phyloP scores from a whole-genome alignment of 2,329 filamentous ascomycete species.

The Atkinsonella texensis region DNA sequence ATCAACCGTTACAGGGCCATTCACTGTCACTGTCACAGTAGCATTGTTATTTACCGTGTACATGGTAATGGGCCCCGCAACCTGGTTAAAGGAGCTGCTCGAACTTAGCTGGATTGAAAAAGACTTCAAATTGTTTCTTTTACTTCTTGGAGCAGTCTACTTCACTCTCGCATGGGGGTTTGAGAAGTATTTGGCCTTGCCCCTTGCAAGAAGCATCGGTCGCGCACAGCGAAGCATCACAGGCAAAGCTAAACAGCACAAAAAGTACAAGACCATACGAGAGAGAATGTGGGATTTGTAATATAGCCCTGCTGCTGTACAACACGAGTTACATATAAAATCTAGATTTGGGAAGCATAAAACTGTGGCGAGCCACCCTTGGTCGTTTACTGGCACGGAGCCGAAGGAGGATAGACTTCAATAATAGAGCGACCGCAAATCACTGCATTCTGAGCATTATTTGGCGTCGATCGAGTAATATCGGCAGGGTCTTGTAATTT shows the following conservation, averaged over 20 bases:
- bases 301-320: background rate
- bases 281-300: slow-evolving; percentile 34
- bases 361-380: too few relatives aligned
- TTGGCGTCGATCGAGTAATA: too few relatives aligned
- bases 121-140: slow-evolving; percentile 60
- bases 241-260: slow-evolving; percentile 60
- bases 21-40: slow-evolving; percentile 62
- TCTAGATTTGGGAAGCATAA: background rate
- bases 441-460: too few relatives aligned
- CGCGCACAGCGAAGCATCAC: slow-evolving; percentile 44
- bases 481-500: too few relatives aligned
- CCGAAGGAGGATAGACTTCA: too few relatives aligned
- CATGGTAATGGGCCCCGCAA: slow-evolving; percentile 66
- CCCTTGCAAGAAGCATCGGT: slow-evolving; percentile 56
- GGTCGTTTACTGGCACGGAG: too few relatives aligned
- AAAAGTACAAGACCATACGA: slow-evolving; percentile 73
- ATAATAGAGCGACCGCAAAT: too few relatives aligned
- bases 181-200: slow-evolving; percentile 60
- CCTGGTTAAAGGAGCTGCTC: slow-evolving; percentile 64
- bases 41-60: slow-evolving; percentile 59
- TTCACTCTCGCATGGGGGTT: slow-evolving; percentile 57
- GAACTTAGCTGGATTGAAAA: slow-evolving; percentile 67
- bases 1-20: slow-evolving; percentile 49
- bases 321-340: background rate
- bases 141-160: slow-evolving; percentile 57